phyloP scores from a whole-genome alignment of 1,284 basidiomycete species.

The Cryptococcus wingfieldii region DNA sequence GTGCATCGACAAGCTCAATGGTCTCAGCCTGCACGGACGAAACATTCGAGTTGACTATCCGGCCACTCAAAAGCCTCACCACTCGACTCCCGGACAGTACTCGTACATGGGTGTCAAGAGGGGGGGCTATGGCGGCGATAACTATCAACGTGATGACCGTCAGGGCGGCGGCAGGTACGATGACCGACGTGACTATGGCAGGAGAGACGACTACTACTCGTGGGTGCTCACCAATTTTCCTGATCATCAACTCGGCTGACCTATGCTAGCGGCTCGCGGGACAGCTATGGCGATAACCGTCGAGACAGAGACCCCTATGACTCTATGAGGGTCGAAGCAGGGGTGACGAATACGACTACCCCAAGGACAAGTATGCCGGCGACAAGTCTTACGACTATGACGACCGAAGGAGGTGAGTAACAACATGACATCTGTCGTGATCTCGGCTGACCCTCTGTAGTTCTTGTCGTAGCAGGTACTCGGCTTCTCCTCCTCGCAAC shows the following conservation, averaged over 20 bases:
- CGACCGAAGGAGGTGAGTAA: constrained; percentile 15
- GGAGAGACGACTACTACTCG: neutral
- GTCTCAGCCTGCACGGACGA: constrained; percentile 88
- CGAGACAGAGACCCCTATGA: constrained; percentile 30
- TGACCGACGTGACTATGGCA: constrained; percentile 3
- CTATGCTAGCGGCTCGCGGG: neutral
- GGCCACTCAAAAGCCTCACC: constrained; percentile 86
- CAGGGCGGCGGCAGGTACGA: constrained; percentile 1
- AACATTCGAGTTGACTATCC: constrained; percentile 96
- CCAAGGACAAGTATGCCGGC: constrained; percentile 7
- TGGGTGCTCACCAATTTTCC: neutral
- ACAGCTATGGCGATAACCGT: neutral
- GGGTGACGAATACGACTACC: constrained; percentile 22
- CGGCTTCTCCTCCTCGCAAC: constrained; percentile 23
- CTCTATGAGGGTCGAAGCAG: constrained; percentile 31
- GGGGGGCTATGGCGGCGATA: neutral
- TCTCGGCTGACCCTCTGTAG: neutral
- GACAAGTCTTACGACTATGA: constrained; percentile 12
- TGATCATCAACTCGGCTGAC: neutral
- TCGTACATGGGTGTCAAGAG: constrained; percentile 91
- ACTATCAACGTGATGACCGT: constrained; percentile 38
- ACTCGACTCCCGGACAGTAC: constrained; percentile 95
- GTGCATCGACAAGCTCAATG: constrained; percentile 88
- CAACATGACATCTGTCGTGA: neutral
- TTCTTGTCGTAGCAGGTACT: constrained; percentile 28